These are phyloP conservation scores for Podospora appendiculata DNA, from an alignment of 495 filamentous ascomycete genomes.

Conservation along the genomic window DNA sequence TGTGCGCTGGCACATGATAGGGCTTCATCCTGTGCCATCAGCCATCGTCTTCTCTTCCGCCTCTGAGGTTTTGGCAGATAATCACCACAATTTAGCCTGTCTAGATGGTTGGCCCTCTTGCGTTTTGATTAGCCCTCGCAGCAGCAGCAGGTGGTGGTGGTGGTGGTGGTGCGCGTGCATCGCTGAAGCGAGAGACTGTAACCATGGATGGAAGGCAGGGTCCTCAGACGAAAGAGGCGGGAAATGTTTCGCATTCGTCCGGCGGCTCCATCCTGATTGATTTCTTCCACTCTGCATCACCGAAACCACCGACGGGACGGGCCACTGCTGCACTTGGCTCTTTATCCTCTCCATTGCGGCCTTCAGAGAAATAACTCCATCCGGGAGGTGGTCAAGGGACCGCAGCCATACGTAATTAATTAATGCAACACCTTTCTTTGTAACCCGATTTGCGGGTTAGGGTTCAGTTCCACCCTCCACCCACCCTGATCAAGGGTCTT, in stretches of 20 bases:
- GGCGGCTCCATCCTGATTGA: constrained; percentile 5
- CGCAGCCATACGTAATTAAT: no score
- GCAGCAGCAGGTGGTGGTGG: no score
- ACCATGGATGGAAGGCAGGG: no score
- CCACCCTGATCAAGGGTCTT: neutral
- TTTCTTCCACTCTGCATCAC: constrained; percentile 10
- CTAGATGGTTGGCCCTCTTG: neutral
- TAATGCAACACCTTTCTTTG: no score
- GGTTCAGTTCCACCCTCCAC: neutral
- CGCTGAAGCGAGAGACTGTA: no score
- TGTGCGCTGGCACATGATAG: neutral
- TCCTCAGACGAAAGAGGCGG: constrained; percentile 4
- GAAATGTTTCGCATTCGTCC: constrained; percentile 16
- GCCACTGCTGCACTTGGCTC: constrained; percentile 1
- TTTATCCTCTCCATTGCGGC: no score
- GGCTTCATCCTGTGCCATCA: neutral
- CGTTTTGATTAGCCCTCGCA: neutral
- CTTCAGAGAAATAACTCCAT: no score
- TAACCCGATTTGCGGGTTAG: no score
- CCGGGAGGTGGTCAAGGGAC: no score
- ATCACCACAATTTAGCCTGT: constrained; percentile 1
- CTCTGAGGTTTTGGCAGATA: no score
- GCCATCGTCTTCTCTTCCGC: no score
- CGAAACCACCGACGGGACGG: constrained; percentile 12
- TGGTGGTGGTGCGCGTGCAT: no score